These are phyloP conservation scores for Lactifluus pinguis DNA, from an alignment of 768 basidiomycete genomes.

Conservation along the genomic window DNA sequence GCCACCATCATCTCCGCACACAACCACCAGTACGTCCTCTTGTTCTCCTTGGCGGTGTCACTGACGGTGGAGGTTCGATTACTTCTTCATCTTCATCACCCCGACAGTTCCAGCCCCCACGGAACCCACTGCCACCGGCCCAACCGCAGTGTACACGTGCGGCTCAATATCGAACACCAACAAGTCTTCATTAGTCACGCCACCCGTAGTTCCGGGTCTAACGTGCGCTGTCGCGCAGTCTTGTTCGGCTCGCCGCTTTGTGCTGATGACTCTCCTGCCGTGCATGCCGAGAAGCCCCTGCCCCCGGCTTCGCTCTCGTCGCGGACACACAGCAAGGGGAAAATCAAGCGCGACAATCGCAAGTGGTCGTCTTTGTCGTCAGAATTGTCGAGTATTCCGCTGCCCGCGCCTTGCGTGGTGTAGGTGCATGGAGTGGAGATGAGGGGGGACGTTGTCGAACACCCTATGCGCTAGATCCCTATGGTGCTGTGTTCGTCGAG, in stretches of 20 bases:
- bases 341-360: neutral
- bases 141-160: conserved; percentile 29
- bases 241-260: conserved; percentile 16
- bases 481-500: neutral
- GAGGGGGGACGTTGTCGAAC: conserved; percentile 50
- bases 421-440: conserved; percentile 33
- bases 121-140: no score
- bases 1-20: neutral
- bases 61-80: no score
- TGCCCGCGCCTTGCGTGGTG: conserved; percentile 39
- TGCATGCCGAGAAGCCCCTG: neutral
- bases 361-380: conserved; percentile 12
- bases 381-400: neutral
- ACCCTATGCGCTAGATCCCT: conserved; percentile 22
- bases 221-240: conserved; percentile 38
- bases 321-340: neutral
- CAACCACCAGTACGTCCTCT: no score
- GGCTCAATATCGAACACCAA: conserved; percentile 31
- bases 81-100: no score
- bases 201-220: conserved; percentile 57
- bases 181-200: conserved; percentile 25
- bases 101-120: no score
- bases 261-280: neutral
- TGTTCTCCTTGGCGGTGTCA: no score
- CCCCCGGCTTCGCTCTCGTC: neutral